Base-by-base conservation (phyloP, 495 filamentous ascomycete genomes). In the Polyplosphaeria fusca region DNA sequence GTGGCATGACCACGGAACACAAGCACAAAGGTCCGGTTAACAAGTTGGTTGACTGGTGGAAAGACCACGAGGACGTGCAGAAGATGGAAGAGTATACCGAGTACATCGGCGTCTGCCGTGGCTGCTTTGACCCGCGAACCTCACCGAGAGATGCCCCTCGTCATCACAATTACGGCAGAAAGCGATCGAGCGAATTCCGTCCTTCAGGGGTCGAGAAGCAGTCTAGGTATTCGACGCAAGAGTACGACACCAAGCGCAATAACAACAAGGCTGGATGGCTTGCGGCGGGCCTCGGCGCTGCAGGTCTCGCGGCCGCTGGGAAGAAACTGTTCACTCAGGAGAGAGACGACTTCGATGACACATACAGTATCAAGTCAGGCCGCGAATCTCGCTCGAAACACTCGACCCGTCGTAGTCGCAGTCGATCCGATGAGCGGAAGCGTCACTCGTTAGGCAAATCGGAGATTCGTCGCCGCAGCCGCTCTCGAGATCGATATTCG, bases 71-170 rank as follows among this genome's bases (percentile, higher is more conserved):
- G 59, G 86, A 80, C 12, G 82, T 88, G 2, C 80, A 76, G 4
- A 79, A 79, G 56, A 88, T 84, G 63, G 86, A 89, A 67, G 83
- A 86, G 62, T 89, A 88, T 58, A 86, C 85, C 2, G 84, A 89
- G 64, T 74, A 79, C 45, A 86, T 86, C 45, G 86, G 86, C 18
- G 78, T 87, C 4, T 89, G 86, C 69, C 78, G 73, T 55, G 70
- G 81, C 52, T 89, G 86, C 62, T 89, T 89, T 58, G 79, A 83
- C 20, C 84, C 85, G 2, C 77, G 79, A 4, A 79, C 81, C 2
- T 76, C 71, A 24, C 76, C 78, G n/a, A 52, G 67, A 26, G 75
- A 88, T 64, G 86, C 85, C 2, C 86, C 86, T 32, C 74, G 86
- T 55, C 81, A 77, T 55, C 86, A 89, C 64, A 71, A 84, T 55